These are phyloP conservation scores for Kluyveromyces starmeri DNA, from an alignment of 805 yeast genomes.

Conservation along the genomic window DNA sequence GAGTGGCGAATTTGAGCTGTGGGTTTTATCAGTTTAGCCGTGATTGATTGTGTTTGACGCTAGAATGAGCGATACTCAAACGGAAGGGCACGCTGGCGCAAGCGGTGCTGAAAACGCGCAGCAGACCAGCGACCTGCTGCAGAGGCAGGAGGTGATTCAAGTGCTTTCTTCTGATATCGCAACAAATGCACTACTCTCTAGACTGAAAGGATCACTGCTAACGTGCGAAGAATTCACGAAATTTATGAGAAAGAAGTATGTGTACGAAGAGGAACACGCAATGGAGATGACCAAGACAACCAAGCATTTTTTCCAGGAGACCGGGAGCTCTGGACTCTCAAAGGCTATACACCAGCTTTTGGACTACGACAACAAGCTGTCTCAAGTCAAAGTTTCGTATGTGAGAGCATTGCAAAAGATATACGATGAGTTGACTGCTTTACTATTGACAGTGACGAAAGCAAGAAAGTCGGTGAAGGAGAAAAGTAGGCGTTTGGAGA, in stretches of 20 bases:
- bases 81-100: no score
- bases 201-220: slow-evolving; percentile 70
- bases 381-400: slow-evolving; percentile 64
- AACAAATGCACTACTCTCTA: slow-evolving; percentile 57
- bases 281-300: slow-evolving; percentile 67
- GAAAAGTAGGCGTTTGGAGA: slow-evolving; percentile 71
- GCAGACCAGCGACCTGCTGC: slow-evolving; percentile 30
- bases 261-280: slow-evolving; percentile 69
- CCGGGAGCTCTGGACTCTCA: slow-evolving; percentile 15
- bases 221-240: slow-evolving; percentile 81
- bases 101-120: neutral
- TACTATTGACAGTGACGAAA: slow-evolving; percentile 60
- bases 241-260: slow-evolving; percentile 69
- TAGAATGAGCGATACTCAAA: no score
- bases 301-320: slow-evolving; percentile 31
- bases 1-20: no score
- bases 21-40: no score
- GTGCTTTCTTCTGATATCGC: slow-evolving; percentile 66
- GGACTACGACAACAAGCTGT: slow-evolving; percentile 68
- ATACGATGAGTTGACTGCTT: slow-evolving; percentile 73
- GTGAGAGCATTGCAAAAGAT: slow-evolving; percentile 73
- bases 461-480: slow-evolving; percentile 75
- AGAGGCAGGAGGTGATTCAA: slow-evolving; percentile 41
- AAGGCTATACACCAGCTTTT: slow-evolving; percentile 65
- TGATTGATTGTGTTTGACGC: no score